Base-by-base conservation (phyloP, 192 early-diverging fungal species). In the Coemansia sp. region DNA sequence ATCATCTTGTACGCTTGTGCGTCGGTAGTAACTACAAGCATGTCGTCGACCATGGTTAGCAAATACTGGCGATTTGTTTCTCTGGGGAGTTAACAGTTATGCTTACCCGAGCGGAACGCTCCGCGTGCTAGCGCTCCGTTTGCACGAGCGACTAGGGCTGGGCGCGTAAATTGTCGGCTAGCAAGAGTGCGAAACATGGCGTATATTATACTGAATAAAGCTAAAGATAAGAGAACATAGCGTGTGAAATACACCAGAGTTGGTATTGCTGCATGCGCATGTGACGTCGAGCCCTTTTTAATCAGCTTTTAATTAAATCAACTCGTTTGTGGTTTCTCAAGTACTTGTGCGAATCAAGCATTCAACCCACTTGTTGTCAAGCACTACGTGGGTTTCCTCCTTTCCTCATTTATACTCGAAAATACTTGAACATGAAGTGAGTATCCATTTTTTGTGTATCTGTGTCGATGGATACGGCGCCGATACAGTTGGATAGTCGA, bases 1-100 rank as follows among this genome's bases (percentile, higher is more conserved):
- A 93, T 81, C 73, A 81, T 75, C 43, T 56, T 57, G 64, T 81
- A 81, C 18, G 66, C 29, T 12, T 63, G 59, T 12, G 70, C 51
- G 26, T 59, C 66, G 10, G 73, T 64, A 22, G 69, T 66, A 3
- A 66, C 78, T 81, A 81, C 8, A 24, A 29, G 53, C 41, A 19
- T 49, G n/a, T 49, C 48, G 56, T 41, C 39, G 7, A 41, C 29
- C 56, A 57, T 57, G 37, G 18, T 57, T 57, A 57, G 16, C 26
- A 57, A 35, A 35, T 18, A n/a, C 16, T 16, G 5, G 41, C 41
- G 6, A 27, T 26, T 2, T 29, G 6, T 4, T 29, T 27, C 3
- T 59, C 39, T n/a, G 32, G 29, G 18, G 32, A 22, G 22, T 22
- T 5, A 7, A n/a, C 22, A 16, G 41, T 45, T 45, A n/a, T 45